Percentiles rank a stretch among this genome's conserved stretches.
phyloP scores from a whole-genome alignment of 345 rosid species.

The Eucalyptus marginata region DNA sequence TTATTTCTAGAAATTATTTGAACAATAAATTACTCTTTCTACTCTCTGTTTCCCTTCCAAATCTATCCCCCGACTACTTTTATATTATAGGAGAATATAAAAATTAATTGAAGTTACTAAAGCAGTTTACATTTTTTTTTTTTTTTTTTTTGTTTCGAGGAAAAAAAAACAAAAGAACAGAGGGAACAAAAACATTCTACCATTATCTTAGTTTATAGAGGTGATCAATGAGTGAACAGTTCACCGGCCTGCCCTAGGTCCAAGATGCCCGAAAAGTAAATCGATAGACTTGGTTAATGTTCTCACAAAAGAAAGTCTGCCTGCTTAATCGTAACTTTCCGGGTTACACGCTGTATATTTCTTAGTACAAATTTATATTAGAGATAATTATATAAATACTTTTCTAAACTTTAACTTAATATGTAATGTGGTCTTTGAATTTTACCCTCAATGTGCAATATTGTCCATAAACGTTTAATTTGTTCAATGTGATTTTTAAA shows the following conservation, averaged over 20 bases:
- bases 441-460: rapidly evolving
- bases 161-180: too few relatives aligned
- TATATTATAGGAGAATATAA: too few relatives aligned
- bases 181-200: too few relatives aligned
- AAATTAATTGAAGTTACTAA: too few relatives aligned
- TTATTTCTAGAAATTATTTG: too few relatives aligned
- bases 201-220: not conserved
- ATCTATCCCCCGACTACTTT: rapidly evolving
- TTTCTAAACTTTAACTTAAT: too few relatives aligned
- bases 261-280: not conserved
- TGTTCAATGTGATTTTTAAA: too few relatives aligned
- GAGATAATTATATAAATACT: too few relatives aligned
- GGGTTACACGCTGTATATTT: not conserved
- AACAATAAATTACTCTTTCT: too few relatives aligned
- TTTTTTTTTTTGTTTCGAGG: rapidly evolving
- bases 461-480: too few relatives aligned
- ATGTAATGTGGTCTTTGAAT: rapidly evolving
- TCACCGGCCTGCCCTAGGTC: not conserved
- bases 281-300: not conserved
- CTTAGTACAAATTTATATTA: not conserved
- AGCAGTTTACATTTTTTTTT: rapidly evolving
- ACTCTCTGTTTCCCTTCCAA: too few relatives aligned
- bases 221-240: not conserved
- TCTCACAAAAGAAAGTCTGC: not conserved
- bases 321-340: not conserved